These are phyloP conservation scores for Aspergillus melleus DNA, from an alignment of 2,329 filamentous ascomycete species.

Conservation along the genomic window DNA sequence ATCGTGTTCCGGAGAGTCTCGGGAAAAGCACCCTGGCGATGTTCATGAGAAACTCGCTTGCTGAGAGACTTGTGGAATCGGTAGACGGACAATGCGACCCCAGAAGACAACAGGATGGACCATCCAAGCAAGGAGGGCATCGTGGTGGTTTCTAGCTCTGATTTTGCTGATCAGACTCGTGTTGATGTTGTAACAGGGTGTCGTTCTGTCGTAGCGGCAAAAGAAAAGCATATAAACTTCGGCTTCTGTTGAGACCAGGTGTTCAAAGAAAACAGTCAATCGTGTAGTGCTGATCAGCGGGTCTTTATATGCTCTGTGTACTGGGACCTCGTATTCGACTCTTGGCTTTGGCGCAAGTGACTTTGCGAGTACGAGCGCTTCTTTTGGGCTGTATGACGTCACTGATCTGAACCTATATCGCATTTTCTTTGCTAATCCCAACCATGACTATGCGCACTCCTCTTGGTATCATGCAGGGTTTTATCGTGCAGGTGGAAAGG, in stretches of 20 bases:
- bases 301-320: not conserved
- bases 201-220: too few species aligned
- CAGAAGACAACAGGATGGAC: conserved; percentile 26
- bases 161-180: too few species aligned
- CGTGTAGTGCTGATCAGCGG: not conserved
- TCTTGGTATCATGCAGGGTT: too few species aligned
- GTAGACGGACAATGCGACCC: conserved; percentile 24
- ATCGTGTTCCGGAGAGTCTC: conserved; percentile 16
- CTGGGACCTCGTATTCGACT: not conserved
- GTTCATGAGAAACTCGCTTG: conserved; percentile 23
- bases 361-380: not conserved
- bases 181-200: conserved; percentile 13
- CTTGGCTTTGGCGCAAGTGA: not conserved
- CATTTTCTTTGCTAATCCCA: too few species aligned
- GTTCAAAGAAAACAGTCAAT: too few species aligned
- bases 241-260: too few species aligned
- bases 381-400: not conserved
- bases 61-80: conserved; percentile 24
- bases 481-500: too few species aligned
- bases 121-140: conserved; percentile 4
- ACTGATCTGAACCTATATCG: not conserved
- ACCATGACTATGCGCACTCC: too few species aligned
- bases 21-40: conserved; percentile 19
- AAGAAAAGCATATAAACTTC: too few species aligned
- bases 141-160: not conserved